Percentiles rank a stretch among this genome's conserved stretches.
Evolutionary conservation across 1,284 basidiomycete genomes (phyloP).

Genomic region (Paramarasmius palmivorus): DNA sequence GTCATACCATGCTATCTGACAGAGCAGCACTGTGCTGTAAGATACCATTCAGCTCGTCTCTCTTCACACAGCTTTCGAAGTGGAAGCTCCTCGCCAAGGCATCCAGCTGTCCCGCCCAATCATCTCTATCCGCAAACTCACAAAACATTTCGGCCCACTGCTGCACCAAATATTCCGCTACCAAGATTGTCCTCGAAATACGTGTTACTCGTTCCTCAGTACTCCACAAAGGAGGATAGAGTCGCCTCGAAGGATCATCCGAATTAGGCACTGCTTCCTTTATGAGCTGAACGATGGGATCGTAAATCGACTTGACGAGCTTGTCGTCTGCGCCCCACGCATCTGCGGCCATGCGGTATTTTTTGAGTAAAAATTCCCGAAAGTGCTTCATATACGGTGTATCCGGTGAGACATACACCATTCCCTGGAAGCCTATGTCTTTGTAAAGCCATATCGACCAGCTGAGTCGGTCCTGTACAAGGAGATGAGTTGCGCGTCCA

Average conservation of each 20-base stretch:
- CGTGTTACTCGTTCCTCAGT: conserved; percentile 48
- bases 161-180: conserved; percentile 62
- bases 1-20: not conserved
- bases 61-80: conserved; percentile 50
- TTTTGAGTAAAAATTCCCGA: conserved; percentile 61
- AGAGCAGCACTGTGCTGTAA: conserved; percentile 31
- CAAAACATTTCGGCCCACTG: conserved; percentile 69
- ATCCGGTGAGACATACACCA: conserved; percentile 69
- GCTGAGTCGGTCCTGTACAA: conserved; percentile 59
- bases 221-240: conserved; percentile 48
- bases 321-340: conserved; percentile 67
- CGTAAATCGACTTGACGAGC: conserved; percentile 54
- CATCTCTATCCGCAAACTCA: conserved; percentile 25
- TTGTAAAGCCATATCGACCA: conserved; percentile 90
- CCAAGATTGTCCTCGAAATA: conserved; percentile 59
- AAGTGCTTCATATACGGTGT: conserved; percentile 71
- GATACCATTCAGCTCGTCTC: conserved; percentile 42
- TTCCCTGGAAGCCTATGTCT: conserved; percentile 83
- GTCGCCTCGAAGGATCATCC: conserved; percentile 28
- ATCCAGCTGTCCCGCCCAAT: conserved; percentile 51
- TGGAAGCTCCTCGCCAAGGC: conserved; percentile 56
- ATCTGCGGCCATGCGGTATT: conserved; percentile 64
- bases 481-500: not conserved
- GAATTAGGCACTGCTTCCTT: conserved; percentile 38
- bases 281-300: conserved; percentile 58